Evolutionary conservation across 192 early-diverging fungal species (phyloP).

Genomic region (Podila minutissima): DNA sequence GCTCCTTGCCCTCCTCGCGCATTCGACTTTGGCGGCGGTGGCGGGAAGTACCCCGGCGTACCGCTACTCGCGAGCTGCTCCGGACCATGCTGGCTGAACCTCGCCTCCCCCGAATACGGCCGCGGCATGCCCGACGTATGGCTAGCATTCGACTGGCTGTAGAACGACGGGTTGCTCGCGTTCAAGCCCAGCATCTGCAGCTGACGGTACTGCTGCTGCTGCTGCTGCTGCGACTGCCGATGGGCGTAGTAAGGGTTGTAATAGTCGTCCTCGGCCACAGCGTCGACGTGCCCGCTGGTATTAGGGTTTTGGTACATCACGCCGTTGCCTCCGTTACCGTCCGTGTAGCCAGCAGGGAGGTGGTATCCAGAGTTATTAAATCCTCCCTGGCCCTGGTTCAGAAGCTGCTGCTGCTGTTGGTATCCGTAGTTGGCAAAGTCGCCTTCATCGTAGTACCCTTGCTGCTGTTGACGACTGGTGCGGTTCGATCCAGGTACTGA

Average conservation of each 20-base stretch:
- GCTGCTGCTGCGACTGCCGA: neutral
- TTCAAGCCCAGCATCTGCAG: slow-evolving; percentile 1
- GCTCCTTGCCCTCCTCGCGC: neutral
- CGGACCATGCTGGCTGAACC: neutral
- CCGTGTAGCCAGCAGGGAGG: slow-evolving; percentile 9
- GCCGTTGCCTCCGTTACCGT: neutral
- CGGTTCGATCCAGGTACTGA: neutral
- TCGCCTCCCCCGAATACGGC: neutral
- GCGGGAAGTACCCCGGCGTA: slow-evolving; percentile 17
- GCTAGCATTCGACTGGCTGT: neutral
- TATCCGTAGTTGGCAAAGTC: slow-evolving; percentile 24
- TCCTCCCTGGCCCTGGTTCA: slow-evolving; percentile 13
- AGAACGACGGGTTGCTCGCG: slow-evolving; percentile 17
- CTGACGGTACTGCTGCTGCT: neutral
- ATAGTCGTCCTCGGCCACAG: slow-evolving; percentile 17
- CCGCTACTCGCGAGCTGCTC: neutral
- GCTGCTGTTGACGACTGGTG: slow-evolving; percentile 1
- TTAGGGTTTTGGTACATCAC: neutral
- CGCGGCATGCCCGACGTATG: neutral
- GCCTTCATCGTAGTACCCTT: slow-evolving; percentile 22
- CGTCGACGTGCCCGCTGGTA: neutral
- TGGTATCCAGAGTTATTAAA: slow-evolving; percentile 9
- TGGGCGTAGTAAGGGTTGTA: slow-evolving; percentile 45
- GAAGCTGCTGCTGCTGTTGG: slow-evolving; percentile 26
- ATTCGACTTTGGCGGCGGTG: slow-evolving; percentile 5